Evolutionary conservation across 108 stramenopile genomes (phyloP).

Genomic region (Asterionellopsis glacialis): DNA sequence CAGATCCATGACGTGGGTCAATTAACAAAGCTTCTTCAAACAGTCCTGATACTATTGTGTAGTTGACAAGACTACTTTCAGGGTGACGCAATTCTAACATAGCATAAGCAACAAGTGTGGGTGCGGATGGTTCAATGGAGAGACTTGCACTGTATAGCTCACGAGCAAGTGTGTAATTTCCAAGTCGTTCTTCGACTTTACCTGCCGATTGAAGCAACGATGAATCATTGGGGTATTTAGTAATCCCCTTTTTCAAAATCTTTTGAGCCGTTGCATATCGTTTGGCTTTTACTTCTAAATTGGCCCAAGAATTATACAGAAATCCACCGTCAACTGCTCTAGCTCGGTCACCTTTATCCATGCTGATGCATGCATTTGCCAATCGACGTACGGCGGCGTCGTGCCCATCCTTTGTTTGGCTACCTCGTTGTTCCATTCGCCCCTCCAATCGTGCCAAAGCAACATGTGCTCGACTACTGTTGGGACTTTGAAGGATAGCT

Average conservation of each 20-base stretch:
- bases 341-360: not conserved
- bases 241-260: conserved; percentile 58
- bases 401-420: conserved; percentile 11
- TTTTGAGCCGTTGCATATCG: conserved; percentile 42
- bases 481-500: conserved; percentile 31
- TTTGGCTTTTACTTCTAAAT: conserved; percentile 60
- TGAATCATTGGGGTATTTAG: conserved; percentile 57
- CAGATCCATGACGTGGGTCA: conserved; percentile 80
- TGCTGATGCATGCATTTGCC: conserved; percentile 20
- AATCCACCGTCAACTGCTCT: conserved; percentile 45
- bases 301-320: conserved; percentile 80
- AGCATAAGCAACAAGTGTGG: conserved; percentile 73
- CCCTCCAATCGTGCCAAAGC: conserved; percentile 72
- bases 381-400: conserved; percentile 18
- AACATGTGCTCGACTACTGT: conserved; percentile 60
- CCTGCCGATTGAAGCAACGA: conserved; percentile 71
- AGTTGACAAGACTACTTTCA: conserved; percentile 2
- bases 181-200: conserved; percentile 72
- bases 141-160: conserved; percentile 61
- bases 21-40: conserved; percentile 75
- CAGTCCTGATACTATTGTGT: conserved; percentile 34
- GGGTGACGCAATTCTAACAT: conserved; percentile 71
- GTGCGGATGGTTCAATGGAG: conserved; percentile 61
- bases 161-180: conserved; percentile 63
- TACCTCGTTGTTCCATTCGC: conserved; percentile 21